phyloP scores from a whole-genome alignment of 352 stramenopile species.

The Elongisporangium senticosum region DNA sequence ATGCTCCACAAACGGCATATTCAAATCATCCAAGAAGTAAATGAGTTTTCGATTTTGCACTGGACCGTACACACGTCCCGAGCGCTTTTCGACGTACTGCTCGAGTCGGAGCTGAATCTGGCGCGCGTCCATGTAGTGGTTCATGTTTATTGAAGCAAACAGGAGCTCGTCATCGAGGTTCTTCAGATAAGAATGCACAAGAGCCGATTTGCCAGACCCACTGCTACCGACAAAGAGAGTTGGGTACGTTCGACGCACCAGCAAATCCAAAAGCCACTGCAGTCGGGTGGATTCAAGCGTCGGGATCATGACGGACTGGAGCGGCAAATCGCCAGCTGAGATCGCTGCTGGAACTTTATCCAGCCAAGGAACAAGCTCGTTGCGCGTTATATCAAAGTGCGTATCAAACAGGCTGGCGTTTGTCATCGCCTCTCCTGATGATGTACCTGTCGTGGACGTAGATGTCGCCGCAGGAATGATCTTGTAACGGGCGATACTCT shows the following conservation, averaged over 20 bases:
- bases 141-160: constrained; percentile 62
- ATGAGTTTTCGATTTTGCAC: constrained; percentile 73
- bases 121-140: constrained; percentile 86
- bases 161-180: constrained; percentile 55
- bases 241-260: constrained; percentile 38
- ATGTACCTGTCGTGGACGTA: constrained; percentile 10
- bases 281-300: constrained; percentile 74
- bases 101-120: constrained; percentile 78
- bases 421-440: constrained; percentile 9
- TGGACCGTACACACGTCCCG: constrained; percentile 79
- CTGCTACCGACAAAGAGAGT: constrained; percentile 78
- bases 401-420: constrained; percentile 70
- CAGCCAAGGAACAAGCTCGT: constrained; percentile 75
- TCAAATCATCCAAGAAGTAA: constrained; percentile 90
- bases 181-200: constrained; percentile 72
- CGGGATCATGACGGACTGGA: constrained; percentile 65
- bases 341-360: constrained; percentile 47
- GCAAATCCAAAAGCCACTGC: constrained; percentile 52
- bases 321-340: constrained; percentile 32
- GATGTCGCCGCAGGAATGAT: constrained; percentile 11
- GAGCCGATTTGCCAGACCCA: constrained; percentile 81
- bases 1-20: constrained; percentile 83
- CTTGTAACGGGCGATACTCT: constrained; percentile 74
- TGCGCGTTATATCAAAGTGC: constrained; percentile 59
- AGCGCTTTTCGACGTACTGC: constrained; percentile 81